Conservation (phyloP, 2,329 filamentous ascomycete genomes). For the Cyclaneusma minus region DNA sequence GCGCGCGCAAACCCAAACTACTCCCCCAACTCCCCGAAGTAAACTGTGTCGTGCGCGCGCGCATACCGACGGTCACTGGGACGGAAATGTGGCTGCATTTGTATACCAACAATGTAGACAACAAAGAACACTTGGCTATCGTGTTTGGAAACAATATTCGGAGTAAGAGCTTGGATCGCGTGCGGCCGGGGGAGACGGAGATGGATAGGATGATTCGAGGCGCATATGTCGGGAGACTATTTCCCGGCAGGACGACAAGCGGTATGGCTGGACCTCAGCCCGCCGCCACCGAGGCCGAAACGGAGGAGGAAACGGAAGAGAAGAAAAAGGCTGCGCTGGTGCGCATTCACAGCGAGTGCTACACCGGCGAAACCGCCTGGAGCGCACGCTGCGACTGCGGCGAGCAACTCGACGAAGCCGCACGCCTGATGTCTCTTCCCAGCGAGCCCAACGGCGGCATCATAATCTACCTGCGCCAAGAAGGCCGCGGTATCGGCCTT, state of each 20-base stretch:
- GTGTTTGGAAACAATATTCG: constrained; percentile 85
- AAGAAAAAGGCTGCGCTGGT: constrained; percentile 50
- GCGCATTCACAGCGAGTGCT: constrained; percentile 94
- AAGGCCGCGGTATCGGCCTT: constrained; percentile 87
- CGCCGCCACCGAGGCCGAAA: constrained; percentile 2
- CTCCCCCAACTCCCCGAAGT: constrained; percentile 67
- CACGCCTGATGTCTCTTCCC: constrained; percentile 73
- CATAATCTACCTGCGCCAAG: constrained; percentile 89
- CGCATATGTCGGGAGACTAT: constrained; percentile 78
- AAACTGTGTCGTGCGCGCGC: constrained; percentile 84
- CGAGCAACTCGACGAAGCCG: constrained; percentile 93
- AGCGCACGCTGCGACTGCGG: constrained; percentile 95
- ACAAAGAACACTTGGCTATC: constrained; percentile 92
- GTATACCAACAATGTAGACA: constrained; percentile 84
- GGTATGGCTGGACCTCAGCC: constrained; percentile 2
- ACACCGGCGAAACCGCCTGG: constrained; percentile 97
- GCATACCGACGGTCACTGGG: constrained; percentile 82
- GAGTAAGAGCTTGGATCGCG: constrained; percentile 53
- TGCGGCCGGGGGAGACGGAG: constrained; percentile 64
- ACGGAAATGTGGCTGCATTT: constrained; percentile 96
- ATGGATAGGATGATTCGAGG: constrained; percentile 87
- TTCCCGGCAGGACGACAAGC: constrained; percentile 60
- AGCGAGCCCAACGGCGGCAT: constrained; percentile 57
- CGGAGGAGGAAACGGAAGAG: constrained; percentile 7
- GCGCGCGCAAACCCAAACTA: constrained; percentile 51